A percentile compares a stretch with the other conserved stretches of the same genome.
These are phyloP conservation scores for Colletotrichum sp. DNA, from an alignment of 2,329 filamentous ascomycete genomes.

Conservation along the genomic window DNA sequence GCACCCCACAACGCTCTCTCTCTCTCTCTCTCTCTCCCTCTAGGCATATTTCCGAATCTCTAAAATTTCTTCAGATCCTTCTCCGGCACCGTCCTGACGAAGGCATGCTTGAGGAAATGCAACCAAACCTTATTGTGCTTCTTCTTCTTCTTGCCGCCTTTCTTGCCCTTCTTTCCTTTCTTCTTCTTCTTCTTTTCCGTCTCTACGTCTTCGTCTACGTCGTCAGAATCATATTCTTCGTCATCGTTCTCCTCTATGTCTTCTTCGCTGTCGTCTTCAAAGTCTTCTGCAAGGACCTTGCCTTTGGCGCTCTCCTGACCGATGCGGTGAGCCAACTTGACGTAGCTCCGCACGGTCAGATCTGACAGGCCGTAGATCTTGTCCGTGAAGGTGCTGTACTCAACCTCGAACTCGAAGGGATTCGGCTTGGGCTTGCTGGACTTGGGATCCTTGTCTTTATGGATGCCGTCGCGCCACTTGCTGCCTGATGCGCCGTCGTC, in stretches of 20 bases:
- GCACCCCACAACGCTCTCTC: neutral
- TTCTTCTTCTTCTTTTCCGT: conserved; percentile 48
- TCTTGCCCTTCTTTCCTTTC: conserved; percentile 47
- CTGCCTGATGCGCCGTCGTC: conserved; percentile 33
- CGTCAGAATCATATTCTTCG: conserved; percentile 23
- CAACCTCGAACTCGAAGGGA: conserved; percentile 77
- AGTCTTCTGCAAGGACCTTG: conserved; percentile 26
- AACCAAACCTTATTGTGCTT: conserved; percentile 75
- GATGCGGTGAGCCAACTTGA: conserved; percentile 82
- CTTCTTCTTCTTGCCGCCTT: conserved; percentile 57
- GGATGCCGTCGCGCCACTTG: conserved; percentile 70
- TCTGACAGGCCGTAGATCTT: conserved; percentile 77
- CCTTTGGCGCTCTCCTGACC: conserved; percentile 48
- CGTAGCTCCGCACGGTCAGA: conserved; percentile 81
- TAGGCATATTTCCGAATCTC: neutral
- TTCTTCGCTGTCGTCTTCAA: conserved; percentile 30
- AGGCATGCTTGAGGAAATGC: conserved; percentile 78
- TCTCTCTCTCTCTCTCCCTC: neutral
- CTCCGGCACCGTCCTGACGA: conserved; percentile 74
- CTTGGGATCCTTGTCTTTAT: conserved; percentile 62
- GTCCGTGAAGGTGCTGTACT: conserved; percentile 86
- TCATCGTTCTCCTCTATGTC: conserved; percentile 28
- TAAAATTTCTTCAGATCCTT: conserved; percentile 64
- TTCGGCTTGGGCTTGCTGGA: conserved; percentile 61
- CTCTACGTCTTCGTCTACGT: conserved; percentile 33